phyloP scores from a whole-genome alignment of 352 stramenopile species.

The Hyaloperonospora arabidopsidis region DNA sequence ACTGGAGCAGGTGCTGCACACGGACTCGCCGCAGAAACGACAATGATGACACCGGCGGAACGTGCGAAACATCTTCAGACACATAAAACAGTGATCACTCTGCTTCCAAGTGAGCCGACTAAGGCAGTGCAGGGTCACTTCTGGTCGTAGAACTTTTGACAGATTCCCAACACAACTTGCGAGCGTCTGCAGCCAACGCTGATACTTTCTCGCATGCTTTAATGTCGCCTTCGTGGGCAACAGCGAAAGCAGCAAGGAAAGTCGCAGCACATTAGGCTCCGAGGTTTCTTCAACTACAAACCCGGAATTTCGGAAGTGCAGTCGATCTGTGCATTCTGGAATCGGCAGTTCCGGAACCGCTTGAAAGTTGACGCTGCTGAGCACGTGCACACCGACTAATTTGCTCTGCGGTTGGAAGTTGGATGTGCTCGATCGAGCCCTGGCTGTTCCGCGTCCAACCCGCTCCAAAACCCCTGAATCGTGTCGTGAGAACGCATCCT shows the following conservation, averaged over 20 bases:
- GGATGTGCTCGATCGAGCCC: constrained; percentile 14
- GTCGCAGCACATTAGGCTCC: constrained; percentile 26
- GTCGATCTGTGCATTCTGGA: constrained; percentile 26
- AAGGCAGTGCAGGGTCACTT: constrained; percentile 30
- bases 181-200: constrained; percentile 27
- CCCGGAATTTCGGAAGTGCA: constrained; percentile 41
- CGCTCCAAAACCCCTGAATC: constrained; percentile 23
- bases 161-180: constrained; percentile 35
- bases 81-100: constrained; percentile 61
- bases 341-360: constrained; percentile 29
- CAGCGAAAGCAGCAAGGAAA: constrained; percentile 44
- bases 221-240: constrained; percentile 32
- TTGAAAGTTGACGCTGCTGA: constrained; percentile 38
- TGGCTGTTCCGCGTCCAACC: constrained; percentile 26
- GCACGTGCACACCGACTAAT: constrained; percentile 33
- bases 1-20: constrained; percentile 57
- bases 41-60: constrained; percentile 72
- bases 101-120: constrained; percentile 47
- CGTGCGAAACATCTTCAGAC: constrained; percentile 58
- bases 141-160: constrained; percentile 12
- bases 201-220: constrained; percentile 30
- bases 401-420: constrained; percentile 21
- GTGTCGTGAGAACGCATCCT: constrained; percentile 50
- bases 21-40: constrained; percentile 59
- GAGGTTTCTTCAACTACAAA: constrained; percentile 51